Conservation (phyloP, 2,329 filamentous ascomycete genomes). For the Atkinsonella hypoxylon region DNA sequence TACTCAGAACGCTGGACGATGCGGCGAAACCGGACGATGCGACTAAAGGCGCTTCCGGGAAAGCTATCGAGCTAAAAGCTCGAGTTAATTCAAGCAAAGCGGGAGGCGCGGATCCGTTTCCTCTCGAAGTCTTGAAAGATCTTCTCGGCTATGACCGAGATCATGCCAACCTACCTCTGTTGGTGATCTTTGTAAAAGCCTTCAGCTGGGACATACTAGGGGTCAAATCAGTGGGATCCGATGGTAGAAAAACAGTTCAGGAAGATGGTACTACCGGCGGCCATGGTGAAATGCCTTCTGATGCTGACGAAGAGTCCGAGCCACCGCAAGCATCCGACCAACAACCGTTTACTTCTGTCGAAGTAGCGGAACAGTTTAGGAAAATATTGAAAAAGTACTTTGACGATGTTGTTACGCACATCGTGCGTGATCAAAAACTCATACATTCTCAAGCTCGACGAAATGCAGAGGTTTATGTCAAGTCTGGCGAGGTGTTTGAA, state of each 20-base stretch:
- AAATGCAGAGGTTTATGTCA: slow-evolving; percentile 96
- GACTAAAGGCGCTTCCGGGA: slow-evolving; percentile 49
- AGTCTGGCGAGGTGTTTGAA: slow-evolving; percentile 96
- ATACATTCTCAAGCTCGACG: slow-evolving; percentile 78
- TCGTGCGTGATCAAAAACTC: slow-evolving; percentile 84
- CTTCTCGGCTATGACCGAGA: slow-evolving; percentile 88
- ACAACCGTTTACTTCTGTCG: slow-evolving; percentile 56
- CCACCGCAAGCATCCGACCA: slow-evolving; percentile 42
- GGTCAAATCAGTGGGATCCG: slow-evolving; percentile 55
- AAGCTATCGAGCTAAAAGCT: slow-evolving; percentile 47
- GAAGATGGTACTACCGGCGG: slow-evolving; percentile 60
- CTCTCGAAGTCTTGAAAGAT: slow-evolving; percentile 94
- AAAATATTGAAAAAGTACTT: slow-evolving; percentile 82
- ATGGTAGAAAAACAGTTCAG: slow-evolving; percentile 73
- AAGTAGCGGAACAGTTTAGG: slow-evolving; percentile 74
- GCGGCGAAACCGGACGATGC: slow-evolving; percentile 50
- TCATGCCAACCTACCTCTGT: slow-evolving; percentile 77
- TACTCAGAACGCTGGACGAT: slow-evolving; percentile 68
- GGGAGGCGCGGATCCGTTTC: slow-evolving; percentile 74
- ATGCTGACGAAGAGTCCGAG: slow-evolving; percentile 37
- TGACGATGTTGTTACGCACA: slow-evolving; percentile 80
- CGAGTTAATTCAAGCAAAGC: slow-evolving; percentile 43
- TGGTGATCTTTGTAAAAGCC: slow-evolving; percentile 90
- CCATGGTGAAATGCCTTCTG: slow-evolving; percentile 25
- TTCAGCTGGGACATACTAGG: slow-evolving; percentile 95